phyloP scores from a whole-genome alignment of 1,284 basidiomycete genomes.

The Tylopilus orsonianus region DNA sequence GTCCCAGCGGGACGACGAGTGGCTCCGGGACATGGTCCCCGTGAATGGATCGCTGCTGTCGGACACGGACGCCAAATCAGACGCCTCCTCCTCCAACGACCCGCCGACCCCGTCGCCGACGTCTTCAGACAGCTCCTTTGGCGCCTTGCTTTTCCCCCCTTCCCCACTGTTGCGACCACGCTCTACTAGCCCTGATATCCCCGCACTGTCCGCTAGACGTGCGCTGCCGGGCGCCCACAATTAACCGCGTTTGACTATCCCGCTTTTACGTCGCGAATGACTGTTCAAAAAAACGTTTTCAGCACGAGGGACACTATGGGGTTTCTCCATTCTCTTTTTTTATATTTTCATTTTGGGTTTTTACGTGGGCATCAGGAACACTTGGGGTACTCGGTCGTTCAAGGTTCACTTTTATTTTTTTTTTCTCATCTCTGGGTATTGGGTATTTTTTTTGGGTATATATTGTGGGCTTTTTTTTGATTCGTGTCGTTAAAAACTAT shows the following conservation, averaged over 20 bases:
- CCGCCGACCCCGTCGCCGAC: slow-evolving; percentile 24
- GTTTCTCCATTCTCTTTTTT: slow-evolving; percentile 1
- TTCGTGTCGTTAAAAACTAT: slow-evolving; percentile 9
- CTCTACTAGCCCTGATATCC: slow-evolving; percentile 19
- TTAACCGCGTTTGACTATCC: slow-evolving; percentile 13
- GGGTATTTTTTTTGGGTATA: not conserved
- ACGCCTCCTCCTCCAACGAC: slow-evolving; percentile 8
- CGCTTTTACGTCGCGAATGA: slow-evolving; percentile 26
- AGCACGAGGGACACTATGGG: slow-evolving; percentile 23
- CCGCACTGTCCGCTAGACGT: slow-evolving; percentile 14
- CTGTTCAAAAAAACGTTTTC: slow-evolving; percentile 25
- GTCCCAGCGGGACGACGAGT: slow-evolving; percentile 51
- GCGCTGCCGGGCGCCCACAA: slow-evolving; percentile 13
- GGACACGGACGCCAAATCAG: slow-evolving; percentile 19
- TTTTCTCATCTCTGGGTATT: slow-evolving; percentile 8
- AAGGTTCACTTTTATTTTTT: slow-evolving; percentile 11
- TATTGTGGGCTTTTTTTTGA: slow-evolving; percentile 1
- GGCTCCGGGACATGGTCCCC: slow-evolving; percentile 63
- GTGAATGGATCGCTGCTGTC: slow-evolving; percentile 19
- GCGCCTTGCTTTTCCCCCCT: slow-evolving; percentile 13
- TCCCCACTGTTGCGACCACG: slow-evolving; percentile 27
- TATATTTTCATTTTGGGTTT: slow-evolving; percentile 21
- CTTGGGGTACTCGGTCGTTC: slow-evolving; percentile 7
- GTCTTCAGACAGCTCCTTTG: slow-evolving; percentile 24
- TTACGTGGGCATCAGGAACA: slow-evolving; percentile 18